Percentiles rank a stretch among this genome's conserved stretches.
Evolutionary conservation across 768 basidiomycete genomes (phyloP).

Genomic region (Boletus subcaerulescens): DNA sequence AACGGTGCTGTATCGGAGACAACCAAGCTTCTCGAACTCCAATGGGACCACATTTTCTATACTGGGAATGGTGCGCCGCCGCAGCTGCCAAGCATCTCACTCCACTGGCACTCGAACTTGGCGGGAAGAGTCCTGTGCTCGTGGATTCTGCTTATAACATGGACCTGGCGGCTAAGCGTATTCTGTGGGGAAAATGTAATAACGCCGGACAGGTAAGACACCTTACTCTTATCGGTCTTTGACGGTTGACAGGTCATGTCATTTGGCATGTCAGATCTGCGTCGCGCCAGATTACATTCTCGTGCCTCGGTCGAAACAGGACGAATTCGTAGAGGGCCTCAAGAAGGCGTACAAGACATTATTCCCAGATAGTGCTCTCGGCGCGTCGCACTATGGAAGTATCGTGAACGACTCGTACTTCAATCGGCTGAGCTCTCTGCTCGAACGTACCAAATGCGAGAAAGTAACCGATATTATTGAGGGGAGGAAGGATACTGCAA

Average conservation of each 20-base stretch:
- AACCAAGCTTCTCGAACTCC: slow-evolving; percentile 30
- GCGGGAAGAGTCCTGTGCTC: slow-evolving; percentile 45
- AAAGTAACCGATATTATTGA: slow-evolving; percentile 50
- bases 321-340: slow-evolving; percentile 45
- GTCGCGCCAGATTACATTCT: slow-evolving; percentile 47
- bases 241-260: not conserved
- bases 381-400: slow-evolving; percentile 41
- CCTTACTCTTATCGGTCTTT: too few species aligned
- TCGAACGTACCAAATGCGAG: slow-evolving; percentile 54
- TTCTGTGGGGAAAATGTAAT: slow-evolving; percentile 62
- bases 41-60: slow-evolving; percentile 38
- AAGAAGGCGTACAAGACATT: slow-evolving; percentile 44
- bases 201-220: slow-evolving; percentile 60
- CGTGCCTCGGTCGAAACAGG: slow-evolving; percentile 40
- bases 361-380: slow-evolving; percentile 52
- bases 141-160: slow-evolving; percentile 43
- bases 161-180: slow-evolving; percentile 56
- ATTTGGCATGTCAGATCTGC: slow-evolving; percentile 30
- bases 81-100: slow-evolving; percentile 34
- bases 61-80: slow-evolving; percentile 33
- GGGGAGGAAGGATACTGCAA: slow-evolving; percentile 34
- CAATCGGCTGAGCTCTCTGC: slow-evolving; percentile 47
- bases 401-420: slow-evolving; percentile 57
- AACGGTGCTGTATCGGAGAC: slow-evolving; percentile 44
- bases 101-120: slow-evolving; percentile 32